Evolutionary conservation across 768 basidiomycete genomes (phyloP), one percentile per base, ranked within the genome.

Genomic region (Lactarius indigo): DNA sequence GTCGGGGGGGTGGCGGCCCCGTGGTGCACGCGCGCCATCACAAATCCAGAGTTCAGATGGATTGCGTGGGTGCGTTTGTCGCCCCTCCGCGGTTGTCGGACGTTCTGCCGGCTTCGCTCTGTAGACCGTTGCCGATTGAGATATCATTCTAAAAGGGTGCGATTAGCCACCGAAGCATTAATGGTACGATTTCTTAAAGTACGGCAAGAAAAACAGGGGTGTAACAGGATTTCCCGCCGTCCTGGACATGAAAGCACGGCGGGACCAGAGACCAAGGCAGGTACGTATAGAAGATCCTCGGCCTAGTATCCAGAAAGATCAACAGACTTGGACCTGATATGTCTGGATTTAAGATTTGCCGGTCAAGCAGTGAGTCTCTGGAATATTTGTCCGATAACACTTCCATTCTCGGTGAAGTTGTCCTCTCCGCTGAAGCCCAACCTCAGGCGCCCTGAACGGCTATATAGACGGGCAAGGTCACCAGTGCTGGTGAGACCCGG

Each of bases 41-140:
- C 56, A 61, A 44, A 35, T 28, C 59, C 54, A n/a, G 59, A 54
- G 59, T 65, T 47, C 59, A 57, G 52, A n/a, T 61, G 54, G 17
- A 30, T 33, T 44, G 30, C 30, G 59, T 57, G 17, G 59, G 30
- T 20, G 57, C 37, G 57, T 69, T 69, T 54, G 68, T 68, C 57
- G 68, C 65, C 28, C 57, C 65, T 69, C 68, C 68, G 68, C 59
- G 61, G 60, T 69, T n/a, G 65, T 67, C 68, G 68, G 68, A 69
- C 39, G 52, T 68, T 54, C 65, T 62, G 41, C 57, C 68, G 61
- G 61, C 68, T 69, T 69, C 44, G 56, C 28, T 9, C 12, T 55
- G 30, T 15, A 54, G 57, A 20, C 50, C 55, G 61, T 52, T 52
- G 57, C 59, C 60, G 50, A 58, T 33, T 44, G 47, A 20, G 47